Evolutionary conservation across 1,139 yeast species (phyloP).

Genomic region (Lodderomyces pseudojiufengensis): DNA sequence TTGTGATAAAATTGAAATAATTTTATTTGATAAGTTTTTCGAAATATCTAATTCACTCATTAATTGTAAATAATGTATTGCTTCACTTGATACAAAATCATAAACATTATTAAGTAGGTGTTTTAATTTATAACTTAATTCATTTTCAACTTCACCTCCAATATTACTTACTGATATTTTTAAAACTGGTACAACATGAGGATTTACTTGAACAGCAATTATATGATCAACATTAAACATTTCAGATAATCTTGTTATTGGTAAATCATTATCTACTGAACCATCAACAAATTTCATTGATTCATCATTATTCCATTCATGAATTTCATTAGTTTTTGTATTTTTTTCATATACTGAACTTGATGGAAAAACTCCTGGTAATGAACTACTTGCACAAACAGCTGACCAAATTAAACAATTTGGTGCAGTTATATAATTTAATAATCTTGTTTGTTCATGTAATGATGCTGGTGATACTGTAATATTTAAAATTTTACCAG

Average conservation of each 20-base stretch:
- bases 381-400: slow-evolving; percentile 93
- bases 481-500: slow-evolving; percentile 55
- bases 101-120: slow-evolving; percentile 54
- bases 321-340: slow-evolving; percentile 60
- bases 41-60: slow-evolving; percentile 73
- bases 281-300: slow-evolving; percentile 90
- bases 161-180: slow-evolving; percentile 63
- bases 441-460: slow-evolving; percentile 54
- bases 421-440: slow-evolving; percentile 48
- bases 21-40: slow-evolving; percentile 65
- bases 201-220: slow-evolving; percentile 94
- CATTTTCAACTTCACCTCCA: slow-evolving; percentile 69
- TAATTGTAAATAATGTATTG: slow-evolving; percentile 72
- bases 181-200: slow-evolving; percentile 89
- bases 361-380: slow-evolving; percentile 88
- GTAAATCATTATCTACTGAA: slow-evolving; percentile 90
- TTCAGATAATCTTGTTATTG: slow-evolving; percentile 83
- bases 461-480: slow-evolving; percentile 58
- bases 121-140: slow-evolving; percentile 52
- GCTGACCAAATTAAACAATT: slow-evolving; percentile 70
- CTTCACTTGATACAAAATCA: slow-evolving; percentile 62
- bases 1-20: slow-evolving; percentile 75
- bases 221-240: slow-evolving; percentile 97
- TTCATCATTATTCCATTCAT: slow-evolving; percentile 79
- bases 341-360: slow-evolving; percentile 83